Base-by-base conservation (phyloP, 2,329 filamentous ascomycete species). In the Blastomyces emzantsi region DNA sequence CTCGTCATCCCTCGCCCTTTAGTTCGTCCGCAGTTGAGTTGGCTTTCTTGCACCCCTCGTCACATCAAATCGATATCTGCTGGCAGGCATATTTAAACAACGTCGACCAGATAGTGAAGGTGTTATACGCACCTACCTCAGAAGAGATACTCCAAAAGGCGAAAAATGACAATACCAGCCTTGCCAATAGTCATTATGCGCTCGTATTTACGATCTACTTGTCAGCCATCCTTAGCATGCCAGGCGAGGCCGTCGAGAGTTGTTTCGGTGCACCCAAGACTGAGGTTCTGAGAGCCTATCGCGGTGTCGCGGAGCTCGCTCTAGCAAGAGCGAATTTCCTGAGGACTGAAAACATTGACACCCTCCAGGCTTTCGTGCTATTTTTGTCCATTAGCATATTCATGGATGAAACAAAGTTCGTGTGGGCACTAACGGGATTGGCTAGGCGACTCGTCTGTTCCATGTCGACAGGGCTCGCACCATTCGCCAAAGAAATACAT, bases 171-270 rank as follows among this genome's bases (percentile, higher is more conserved):
- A 71, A 80, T 2, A 74, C 79, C 28, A 78, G 77, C 60, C 70
- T 82, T 7, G 71, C 74, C 28, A 81, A 79, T 66, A 78, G 78
- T 7, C 77, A 83, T 30, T 83, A 85, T 68, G 77, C 79, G 9
- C 71, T 85, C 25, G 72, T 86, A 11, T 85, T 86, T 67, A 76
- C 82, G 17, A 81, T 87, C 47, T 87, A 86, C 71, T 84, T 84
- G 65, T 78, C 77, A 3, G 79, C 81, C 0, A 76, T 83, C 1
- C 83, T 82, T 1, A 82, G 81, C 64, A 72, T 83, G 51, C 70
- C 63, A 41, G 66, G 66, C 22, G 66, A 70, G 19, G 74, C 76
- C 62, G 71, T 73, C 15, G 55, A 78, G 75, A 61, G 70, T 76
- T 57, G 28, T 49, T 63, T 68, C 25, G 45, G 59, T 30, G 64